Evolutionary conservation across 176 grass and related monocot species (phyloP).

Genomic region (Cymbopogon citratus): DNA sequence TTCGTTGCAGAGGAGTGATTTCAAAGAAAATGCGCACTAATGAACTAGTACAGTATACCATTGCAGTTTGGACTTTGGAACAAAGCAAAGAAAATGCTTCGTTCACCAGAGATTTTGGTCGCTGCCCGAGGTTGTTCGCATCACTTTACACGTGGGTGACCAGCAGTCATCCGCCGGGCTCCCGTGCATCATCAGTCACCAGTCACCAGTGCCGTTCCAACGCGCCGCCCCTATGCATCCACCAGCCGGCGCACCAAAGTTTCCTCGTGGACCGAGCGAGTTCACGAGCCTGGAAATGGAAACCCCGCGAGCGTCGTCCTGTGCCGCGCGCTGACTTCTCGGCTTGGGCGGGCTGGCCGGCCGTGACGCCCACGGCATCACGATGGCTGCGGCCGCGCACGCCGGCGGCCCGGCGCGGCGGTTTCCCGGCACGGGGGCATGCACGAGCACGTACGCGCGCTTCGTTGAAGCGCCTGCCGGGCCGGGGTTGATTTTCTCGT

Average conservation of each 20-base stretch:
- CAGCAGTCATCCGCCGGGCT: background rate
- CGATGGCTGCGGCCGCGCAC: no score
- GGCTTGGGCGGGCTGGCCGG: background rate
- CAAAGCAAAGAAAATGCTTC: background rate
- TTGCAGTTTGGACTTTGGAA: no score
- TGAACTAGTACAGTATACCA: background rate
- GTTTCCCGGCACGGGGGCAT: conserved; percentile 35
- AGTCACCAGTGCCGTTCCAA: background rate
- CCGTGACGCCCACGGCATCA: background rate
- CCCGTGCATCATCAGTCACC: background rate
- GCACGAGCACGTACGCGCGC: background rate
- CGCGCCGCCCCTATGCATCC: background rate
- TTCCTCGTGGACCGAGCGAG: background rate
- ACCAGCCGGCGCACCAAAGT: background rate
- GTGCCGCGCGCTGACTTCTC: background rate
- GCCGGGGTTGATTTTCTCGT: background rate
- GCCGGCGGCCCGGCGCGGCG: background rate
- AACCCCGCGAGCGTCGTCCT: background rate
- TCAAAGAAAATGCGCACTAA: no score
- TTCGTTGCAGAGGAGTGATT: background rate
- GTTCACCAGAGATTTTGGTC: background rate
- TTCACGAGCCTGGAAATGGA: background rate
- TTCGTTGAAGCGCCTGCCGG: no score
- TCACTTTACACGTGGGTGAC: conserved; percentile 1
- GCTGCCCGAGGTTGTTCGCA: background rate